Evolutionary conservation across 441 rosid species (phyloP).

Genomic region (Viola pubescens): DNA sequence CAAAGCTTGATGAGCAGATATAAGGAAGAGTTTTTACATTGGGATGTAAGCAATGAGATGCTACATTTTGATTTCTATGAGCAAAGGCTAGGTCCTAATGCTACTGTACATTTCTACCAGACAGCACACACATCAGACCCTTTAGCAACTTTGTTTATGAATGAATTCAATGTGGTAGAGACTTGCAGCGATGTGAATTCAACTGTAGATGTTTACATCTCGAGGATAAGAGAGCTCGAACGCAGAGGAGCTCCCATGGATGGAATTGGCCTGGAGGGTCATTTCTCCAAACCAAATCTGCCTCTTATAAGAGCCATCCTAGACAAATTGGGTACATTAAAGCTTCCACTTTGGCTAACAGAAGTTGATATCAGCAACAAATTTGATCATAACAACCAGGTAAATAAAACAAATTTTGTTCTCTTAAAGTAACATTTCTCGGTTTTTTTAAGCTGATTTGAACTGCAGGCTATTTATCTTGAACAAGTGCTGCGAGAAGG

Average conservation of each 20-base stretch:
- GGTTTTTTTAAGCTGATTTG: not conserved
- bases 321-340: conserved; percentile 59
- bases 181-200: conserved; percentile 60
- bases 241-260: conserved; percentile 42
- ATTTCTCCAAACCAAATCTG: conserved; percentile 51
- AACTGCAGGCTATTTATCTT: conserved; percentile 45
- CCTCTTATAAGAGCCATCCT: conserved; percentile 62
- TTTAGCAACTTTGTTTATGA: conserved; percentile 57
- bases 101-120: conserved; percentile 47
- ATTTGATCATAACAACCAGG: conserved; percentile 21
- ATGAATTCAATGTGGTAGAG: conserved; percentile 77
- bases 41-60: conserved; percentile 94
- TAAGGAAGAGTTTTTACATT: conserved; percentile 62
- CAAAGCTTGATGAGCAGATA: conserved; percentile 65
- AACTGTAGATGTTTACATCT: conserved; percentile 52
- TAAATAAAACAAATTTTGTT: too few species aligned
- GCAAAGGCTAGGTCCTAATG: conserved; percentile 47
- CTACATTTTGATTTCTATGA: conserved; percentile 82
- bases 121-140: conserved; percentile 53
- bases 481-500: conserved; percentile 82
- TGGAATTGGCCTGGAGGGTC: conserved; percentile 76
- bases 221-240: conserved; percentile 45
- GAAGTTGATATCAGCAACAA: conserved; percentile 59
- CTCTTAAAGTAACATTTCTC: not conserved
- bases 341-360: conserved; percentile 78